Percentiles rank a stretch among this genome's conserved stretches.
Conservation (phyloP, 495 filamentous ascomycete species). For the Chaetomium tenue region DNA sequence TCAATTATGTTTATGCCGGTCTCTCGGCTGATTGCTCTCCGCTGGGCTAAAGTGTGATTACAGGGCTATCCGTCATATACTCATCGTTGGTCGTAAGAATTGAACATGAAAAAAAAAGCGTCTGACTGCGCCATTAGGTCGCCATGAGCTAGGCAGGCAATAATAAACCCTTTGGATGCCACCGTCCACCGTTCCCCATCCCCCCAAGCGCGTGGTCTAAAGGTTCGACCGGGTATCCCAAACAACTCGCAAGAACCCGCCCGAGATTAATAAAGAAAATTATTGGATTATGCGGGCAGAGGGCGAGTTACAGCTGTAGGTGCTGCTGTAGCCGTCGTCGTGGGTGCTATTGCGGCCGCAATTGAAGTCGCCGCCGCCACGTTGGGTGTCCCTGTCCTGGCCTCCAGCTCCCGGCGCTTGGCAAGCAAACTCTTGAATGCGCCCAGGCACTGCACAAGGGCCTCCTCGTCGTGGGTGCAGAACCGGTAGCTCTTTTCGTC, state of each 20-base stretch:
- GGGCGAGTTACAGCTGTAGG: not conserved
- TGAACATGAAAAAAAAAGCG: conserved; percentile 5
- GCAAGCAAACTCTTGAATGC: conserved; percentile 84
- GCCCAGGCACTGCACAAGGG: conserved; percentile 78
- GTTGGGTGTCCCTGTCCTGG: conserved; percentile 35
- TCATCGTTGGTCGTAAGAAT: conserved; percentile 20
- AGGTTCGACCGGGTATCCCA: not conserved
- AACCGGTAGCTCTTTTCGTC: conserved; percentile 92
- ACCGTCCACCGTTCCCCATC: not conserved
- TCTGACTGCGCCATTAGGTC: not conserved
- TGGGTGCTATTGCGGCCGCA: not conserved
- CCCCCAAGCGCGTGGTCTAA: not conserved
- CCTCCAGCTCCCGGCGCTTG: conserved; percentile 59
- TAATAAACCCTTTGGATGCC: not conserved
- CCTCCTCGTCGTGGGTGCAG: conserved; percentile 77
- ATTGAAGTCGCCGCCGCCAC: conserved; percentile 15
- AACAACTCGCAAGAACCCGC: conserved; percentile 3
- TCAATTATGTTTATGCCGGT: conserved; percentile 12
- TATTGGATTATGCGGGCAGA: not conserved
- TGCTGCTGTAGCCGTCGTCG: not conserved
- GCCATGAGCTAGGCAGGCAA: not conserved
- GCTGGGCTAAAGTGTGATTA: not conserved
- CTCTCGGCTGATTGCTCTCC: not conserved
- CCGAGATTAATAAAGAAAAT: not conserved
- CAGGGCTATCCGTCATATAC: conserved; percentile 14